A percentile compares a stretch with the other conserved stretches of the same genome.
These are phyloP conservation scores for Talaromyces sp. DNA, from an alignment of 2,329 filamentous ascomycete species.

Conservation along the genomic window DNA sequence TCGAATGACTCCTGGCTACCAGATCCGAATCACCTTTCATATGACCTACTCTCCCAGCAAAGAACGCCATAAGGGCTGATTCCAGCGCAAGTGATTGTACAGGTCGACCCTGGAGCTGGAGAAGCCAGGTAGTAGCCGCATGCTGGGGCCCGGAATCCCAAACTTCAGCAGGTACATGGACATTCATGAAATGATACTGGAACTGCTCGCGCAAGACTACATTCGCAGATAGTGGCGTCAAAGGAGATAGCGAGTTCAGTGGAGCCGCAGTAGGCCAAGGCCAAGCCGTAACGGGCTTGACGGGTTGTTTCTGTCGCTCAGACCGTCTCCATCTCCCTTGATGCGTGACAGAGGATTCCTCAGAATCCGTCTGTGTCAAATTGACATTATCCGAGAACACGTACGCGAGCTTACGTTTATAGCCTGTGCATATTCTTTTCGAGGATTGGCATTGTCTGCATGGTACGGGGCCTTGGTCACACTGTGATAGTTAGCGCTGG, in stretches of 20 bases:
- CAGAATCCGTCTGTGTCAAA: not conserved
- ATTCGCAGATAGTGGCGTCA: not conserved
- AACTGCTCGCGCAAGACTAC: not conserved
- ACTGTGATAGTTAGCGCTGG: not conserved
- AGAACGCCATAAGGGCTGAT: not conserved
- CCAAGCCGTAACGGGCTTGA: not conserved
- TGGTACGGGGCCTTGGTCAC: constrained; percentile 1
- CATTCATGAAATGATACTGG: not conserved
- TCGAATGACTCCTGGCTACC: not conserved
- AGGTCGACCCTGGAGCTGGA: not conserved
- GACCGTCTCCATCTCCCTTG: constrained; percentile 1
- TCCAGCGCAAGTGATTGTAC: not conserved
- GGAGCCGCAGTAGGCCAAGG: not conserved
- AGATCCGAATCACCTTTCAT: not conserved
- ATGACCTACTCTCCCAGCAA: not conserved
- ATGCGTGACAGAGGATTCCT: not conserved
- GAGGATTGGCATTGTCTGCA: constrained; percentile 1
- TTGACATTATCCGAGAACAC: not conserved
- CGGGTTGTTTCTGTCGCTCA: not conserved
- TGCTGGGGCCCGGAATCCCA: not conserved
- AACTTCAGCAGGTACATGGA: not conserved
- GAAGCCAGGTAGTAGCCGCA: not conserved
- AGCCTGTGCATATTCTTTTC: not conserved
- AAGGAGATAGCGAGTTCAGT: not conserved
- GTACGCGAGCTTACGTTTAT: not conserved